Conservation (phyloP, 1,139 yeast genomes). For the Pichia sp. region DNA sequence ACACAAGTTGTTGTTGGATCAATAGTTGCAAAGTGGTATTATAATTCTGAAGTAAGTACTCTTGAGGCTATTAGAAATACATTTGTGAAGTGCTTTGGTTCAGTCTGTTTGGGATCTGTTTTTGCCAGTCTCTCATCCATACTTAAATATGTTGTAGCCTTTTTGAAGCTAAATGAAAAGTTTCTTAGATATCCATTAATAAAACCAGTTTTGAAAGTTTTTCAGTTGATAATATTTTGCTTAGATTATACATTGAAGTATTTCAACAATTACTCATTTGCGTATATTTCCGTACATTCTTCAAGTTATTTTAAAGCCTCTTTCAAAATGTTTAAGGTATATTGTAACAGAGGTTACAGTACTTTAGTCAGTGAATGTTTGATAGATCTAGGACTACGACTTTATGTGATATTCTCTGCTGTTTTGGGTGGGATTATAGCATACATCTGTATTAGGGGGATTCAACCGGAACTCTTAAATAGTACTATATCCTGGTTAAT, state of each 20-base stretch:
- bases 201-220: slow-evolving; percentile 63
- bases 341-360: slow-evolving; percentile 69
- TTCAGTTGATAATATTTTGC: slow-evolving; percentile 29
- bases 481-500: slow-evolving; percentile 22
- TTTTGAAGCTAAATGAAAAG: slow-evolving; percentile 17
- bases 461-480: neutral
- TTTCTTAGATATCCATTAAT: slow-evolving; percentile 14
- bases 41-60: slow-evolving; percentile 73
- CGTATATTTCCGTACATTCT: slow-evolving; percentile 82
- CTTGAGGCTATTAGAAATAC: slow-evolving; percentile 73
- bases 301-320: slow-evolving; percentile 70
- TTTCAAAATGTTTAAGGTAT: slow-evolving; percentile 66
- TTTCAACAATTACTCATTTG: slow-evolving; percentile 86
- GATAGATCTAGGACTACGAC: slow-evolving; percentile 68
- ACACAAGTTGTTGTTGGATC: slow-evolving; percentile 80
- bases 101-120: slow-evolving; percentile 81
- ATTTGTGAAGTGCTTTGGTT: slow-evolving; percentile 79
- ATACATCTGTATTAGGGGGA: slow-evolving; percentile 50
- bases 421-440: slow-evolving; percentile 44
- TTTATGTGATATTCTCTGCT: slow-evolving; percentile 67
- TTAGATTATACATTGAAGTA: slow-evolving; percentile 38
- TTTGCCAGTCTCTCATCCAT: slow-evolving; percentile 70
- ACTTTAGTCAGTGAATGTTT: slow-evolving; percentile 58
- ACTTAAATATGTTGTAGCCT: slow-evolving; percentile 21
- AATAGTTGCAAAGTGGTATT: slow-evolving; percentile 89